Conservation (phyloP, 441 rosid genomes). For the Euphorbia celastroides region DNA sequence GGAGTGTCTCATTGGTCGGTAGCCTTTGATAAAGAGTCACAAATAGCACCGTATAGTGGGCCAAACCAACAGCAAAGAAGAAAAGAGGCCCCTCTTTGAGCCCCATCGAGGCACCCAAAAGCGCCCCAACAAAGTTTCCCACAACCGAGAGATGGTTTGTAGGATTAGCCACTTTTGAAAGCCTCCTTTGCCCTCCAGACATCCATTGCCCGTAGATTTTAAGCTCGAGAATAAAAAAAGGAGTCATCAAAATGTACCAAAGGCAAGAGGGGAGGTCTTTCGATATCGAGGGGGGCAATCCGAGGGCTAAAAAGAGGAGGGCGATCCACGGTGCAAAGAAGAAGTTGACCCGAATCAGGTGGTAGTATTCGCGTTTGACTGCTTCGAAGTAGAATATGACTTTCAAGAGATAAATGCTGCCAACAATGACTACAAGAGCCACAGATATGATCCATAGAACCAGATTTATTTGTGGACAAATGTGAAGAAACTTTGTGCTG, state of each 20-base stretch:
- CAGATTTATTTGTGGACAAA: slow-evolving; percentile 38
- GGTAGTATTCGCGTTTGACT: slow-evolving; percentile 74
- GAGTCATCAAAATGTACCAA: slow-evolving; percentile 85
- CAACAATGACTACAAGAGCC: slow-evolving; percentile 36
- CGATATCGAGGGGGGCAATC: slow-evolving; percentile 52
- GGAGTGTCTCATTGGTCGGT: slow-evolving; percentile 79
- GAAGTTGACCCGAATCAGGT: slow-evolving; percentile 83
- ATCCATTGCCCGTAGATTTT: slow-evolving; percentile 97
- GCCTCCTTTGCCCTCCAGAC: slow-evolving; percentile 83
- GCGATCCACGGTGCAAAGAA: slow-evolving; percentile 92
- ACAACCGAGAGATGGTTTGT: slow-evolving; percentile 74
- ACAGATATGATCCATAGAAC: slow-evolving; percentile 66
- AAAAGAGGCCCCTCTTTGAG: slow-evolving; percentile 81
- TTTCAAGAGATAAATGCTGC: slow-evolving; percentile 51
- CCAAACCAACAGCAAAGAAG: slow-evolving; percentile 81
- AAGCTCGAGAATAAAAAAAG: slow-evolving; percentile 63
- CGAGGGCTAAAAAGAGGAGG: slow-evolving; percentile 66
- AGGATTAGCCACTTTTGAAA: slow-evolving; percentile 88
- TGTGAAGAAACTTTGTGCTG: slow-evolving; percentile 61
- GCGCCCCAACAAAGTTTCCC: slow-evolving; percentile 87
- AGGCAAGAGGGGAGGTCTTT: slow-evolving; percentile 36
- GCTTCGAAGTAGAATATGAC: slow-evolving; percentile 70
- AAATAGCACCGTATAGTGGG: slow-evolving; percentile 76
- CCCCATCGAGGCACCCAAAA: slow-evolving; percentile 85
- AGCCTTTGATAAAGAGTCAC: slow-evolving; percentile 93